A percentile compares a stretch with the other conserved stretches of the same genome.
Evolutionary conservation across 192 early-diverging fungal genomes (phyloP).

Genomic region (Umbelopsis vinacea): DNA sequence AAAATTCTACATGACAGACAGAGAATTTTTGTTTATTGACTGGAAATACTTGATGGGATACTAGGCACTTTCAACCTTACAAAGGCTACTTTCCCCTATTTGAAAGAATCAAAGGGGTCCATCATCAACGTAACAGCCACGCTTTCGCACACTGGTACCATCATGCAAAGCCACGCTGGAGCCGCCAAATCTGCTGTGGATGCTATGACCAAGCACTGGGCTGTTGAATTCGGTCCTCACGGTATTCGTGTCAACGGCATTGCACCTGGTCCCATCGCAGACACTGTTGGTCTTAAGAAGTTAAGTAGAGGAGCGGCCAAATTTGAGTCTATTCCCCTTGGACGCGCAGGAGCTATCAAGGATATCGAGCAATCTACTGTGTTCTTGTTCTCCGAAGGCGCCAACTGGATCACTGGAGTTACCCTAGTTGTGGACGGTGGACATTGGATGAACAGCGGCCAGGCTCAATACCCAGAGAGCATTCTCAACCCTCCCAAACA

Average conservation of each 20-base stretch:
- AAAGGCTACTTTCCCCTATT: slow-evolving; percentile 68
- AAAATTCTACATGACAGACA: background rate
- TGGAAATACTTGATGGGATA: slow-evolving; percentile 24
- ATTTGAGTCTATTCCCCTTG: slow-evolving; percentile 22
- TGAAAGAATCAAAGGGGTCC: slow-evolving; percentile 67
- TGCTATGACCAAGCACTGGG: slow-evolving; percentile 61
- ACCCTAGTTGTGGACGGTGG: slow-evolving; percentile 45
- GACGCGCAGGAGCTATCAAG: slow-evolving; percentile 50
- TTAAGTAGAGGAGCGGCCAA: slow-evolving; percentile 17
- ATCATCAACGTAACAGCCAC: slow-evolving; percentile 77
- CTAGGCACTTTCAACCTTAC: slow-evolving; percentile 78
- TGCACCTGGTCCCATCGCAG: slow-evolving; percentile 64
- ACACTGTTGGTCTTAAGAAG: slow-evolving; percentile 47
- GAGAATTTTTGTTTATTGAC: background rate
- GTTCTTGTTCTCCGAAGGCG: slow-evolving; percentile 67
- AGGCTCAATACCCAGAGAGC: slow-evolving; percentile 29
- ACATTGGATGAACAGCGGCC: slow-evolving; percentile 29
- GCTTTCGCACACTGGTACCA: slow-evolving; percentile 61
- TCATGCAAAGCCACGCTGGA: slow-evolving; percentile 46
- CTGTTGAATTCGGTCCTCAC: slow-evolving; percentile 75
- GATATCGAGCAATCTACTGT: slow-evolving; percentile 78
- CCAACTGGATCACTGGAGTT: slow-evolving; percentile 60
- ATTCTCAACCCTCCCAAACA: slow-evolving; percentile 27
- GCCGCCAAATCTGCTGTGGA: slow-evolving; percentile 46
- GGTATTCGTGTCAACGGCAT: slow-evolving; percentile 72